Conservation (phyloP, 23 red algal genomes). For the Gracilaria caudata region DNA sequence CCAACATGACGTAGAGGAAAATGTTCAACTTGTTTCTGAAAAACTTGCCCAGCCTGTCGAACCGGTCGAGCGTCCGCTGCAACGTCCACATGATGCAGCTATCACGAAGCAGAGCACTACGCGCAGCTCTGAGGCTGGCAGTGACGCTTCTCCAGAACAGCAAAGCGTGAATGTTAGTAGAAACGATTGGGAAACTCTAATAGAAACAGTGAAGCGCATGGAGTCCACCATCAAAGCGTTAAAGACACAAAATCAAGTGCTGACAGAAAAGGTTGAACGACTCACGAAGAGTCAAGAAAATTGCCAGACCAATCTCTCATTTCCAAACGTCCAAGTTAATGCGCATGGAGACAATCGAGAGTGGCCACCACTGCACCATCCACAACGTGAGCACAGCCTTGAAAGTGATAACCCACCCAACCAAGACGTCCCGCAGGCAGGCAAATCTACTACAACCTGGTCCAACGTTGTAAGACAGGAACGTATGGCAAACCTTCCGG, state of each 20-base stretch:
- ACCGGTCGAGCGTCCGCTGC: too few relatives aligned
- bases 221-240: not conserved
- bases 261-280: not conserved
- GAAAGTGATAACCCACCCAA: not conserved
- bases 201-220: not conserved
- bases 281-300: not conserved
- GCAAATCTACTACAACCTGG: not conserved
- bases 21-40: too few relatives aligned
- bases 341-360: not conserved
- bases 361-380: not conserved
- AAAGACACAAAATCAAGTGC: not conserved
- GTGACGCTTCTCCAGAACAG: too few relatives aligned
- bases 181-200: not conserved
- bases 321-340: not conserved
- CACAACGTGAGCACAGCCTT: not conserved
- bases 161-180: not conserved
- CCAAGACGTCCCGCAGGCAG: not conserved
- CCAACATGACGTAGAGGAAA: too few relatives aligned
- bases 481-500: conserved; percentile 6
- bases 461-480: conserved; percentile 2
- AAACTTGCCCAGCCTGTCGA: too few relatives aligned
- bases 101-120: too few relatives aligned
- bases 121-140: too few relatives aligned
- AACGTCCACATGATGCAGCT: too few relatives aligned
- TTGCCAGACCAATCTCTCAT: not conserved